A percentile compares a stretch with the other conserved stretches of the same genome.
phyloP scores from a whole-genome alignment of 2,329 filamentous ascomycete genomes.

The Cladosporium cucumerinum region DNA sequence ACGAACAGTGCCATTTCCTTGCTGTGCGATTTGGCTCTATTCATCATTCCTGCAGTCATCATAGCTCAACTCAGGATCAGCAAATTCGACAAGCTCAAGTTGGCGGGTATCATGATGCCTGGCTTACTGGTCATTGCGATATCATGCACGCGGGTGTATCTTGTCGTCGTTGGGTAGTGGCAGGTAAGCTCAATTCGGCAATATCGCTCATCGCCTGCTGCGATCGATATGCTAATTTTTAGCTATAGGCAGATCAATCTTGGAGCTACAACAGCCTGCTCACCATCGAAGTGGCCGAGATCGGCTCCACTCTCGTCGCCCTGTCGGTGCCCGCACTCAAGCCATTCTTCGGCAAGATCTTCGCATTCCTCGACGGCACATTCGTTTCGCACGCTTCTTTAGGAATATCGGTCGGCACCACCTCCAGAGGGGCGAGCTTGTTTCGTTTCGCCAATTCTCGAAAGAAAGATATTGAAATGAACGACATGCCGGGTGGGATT shows the following conservation, averaged over 20 bases:
- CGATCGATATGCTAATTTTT: neutral
- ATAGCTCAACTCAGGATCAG: conserved; percentile 46
- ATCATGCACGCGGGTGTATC: conserved; percentile 46
- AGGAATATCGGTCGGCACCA: neutral
- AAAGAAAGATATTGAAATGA: neutral
- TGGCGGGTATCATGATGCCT: conserved; percentile 49
- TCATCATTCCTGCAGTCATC: conserved; percentile 50
- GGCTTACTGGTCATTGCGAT: conserved; percentile 50
- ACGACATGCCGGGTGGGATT: neutral
- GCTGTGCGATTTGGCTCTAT: conserved; percentile 50
- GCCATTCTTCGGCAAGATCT: conserved; percentile 32
- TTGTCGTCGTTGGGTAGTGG: conserved; percentile 49
- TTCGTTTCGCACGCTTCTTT: neutral
- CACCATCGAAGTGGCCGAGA: conserved; percentile 50
- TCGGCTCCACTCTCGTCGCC: conserved; percentile 50
- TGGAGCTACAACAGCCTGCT: conserved; percentile 53
- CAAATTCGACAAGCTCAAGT: conserved; percentile 45
- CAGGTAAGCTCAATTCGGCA: neutral
- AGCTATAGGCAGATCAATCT: conserved; percentile 41
- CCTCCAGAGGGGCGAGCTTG: neutral
- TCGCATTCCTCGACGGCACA: conserved; percentile 17
- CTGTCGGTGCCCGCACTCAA: conserved; percentile 52
- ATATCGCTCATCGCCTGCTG: neutral
- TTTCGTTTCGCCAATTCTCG: neutral
- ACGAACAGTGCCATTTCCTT: conserved; percentile 51